Conservation (phyloP, 495 filamentous ascomycete genomes). For the Astrocystis sublimbata region DNA sequence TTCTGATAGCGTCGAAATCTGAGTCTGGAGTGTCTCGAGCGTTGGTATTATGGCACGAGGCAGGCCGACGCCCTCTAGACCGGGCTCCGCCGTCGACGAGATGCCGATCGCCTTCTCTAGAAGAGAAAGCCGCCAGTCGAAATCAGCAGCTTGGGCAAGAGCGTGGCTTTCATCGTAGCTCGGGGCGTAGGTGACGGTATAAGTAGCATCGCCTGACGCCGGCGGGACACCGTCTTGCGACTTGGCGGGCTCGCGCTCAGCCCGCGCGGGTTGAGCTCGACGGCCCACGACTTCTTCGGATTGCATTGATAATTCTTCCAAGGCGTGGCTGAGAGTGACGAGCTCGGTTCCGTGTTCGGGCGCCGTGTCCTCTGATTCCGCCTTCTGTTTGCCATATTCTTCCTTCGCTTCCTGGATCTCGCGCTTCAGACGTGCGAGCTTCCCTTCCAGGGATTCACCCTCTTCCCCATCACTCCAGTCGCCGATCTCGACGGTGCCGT, state of each 20-base stretch:
- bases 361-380: slow-evolving; percentile 31
- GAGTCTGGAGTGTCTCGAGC: slow-evolving; percentile 73
- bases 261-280: slow-evolving; percentile 28
- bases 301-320: slow-evolving; percentile 58
- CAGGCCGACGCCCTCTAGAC: slow-evolving; percentile 57
- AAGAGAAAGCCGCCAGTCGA: slow-evolving; percentile 74
- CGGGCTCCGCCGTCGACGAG: slow-evolving; percentile 64
- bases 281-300: slow-evolving; percentile 33
- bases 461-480: slow-evolving; percentile 68
- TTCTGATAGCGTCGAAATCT: slow-evolving; percentile 64
- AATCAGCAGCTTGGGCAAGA: slow-evolving; percentile 80
- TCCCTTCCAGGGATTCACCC: slow-evolving; percentile 69
- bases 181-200: slow-evolving; percentile 58
- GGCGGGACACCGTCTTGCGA: slow-evolving; percentile 19
- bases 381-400: slow-evolving; percentile 58
- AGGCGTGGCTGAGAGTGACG: slow-evolving; percentile 63
- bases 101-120: slow-evolving; percentile 84
- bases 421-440: slow-evolving; percentile 73
- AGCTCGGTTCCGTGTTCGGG: slow-evolving; percentile 42
- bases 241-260: slow-evolving; percentile 1
- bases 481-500: slow-evolving; percentile 63
- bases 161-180: slow-evolving; percentile 62
- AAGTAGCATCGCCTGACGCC: slow-evolving; percentile 38
- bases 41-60: slow-evolving; percentile 73
- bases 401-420: slow-evolving; percentile 79